phyloP scores from a whole-genome alignment of 2,329 filamentous ascomycete species.

The Raffaelea arxii region DNA sequence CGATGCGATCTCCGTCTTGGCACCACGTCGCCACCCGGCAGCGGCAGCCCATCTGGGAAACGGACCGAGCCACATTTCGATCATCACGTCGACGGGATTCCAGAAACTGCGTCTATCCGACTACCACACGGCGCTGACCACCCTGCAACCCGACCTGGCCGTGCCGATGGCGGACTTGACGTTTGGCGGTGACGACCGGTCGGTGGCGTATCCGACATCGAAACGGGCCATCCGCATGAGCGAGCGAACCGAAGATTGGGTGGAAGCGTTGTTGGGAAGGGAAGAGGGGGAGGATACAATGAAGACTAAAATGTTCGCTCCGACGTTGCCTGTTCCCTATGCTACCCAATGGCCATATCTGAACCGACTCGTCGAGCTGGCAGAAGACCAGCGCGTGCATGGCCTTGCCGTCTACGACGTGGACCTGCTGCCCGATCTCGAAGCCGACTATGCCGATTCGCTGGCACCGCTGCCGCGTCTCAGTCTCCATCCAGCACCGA shows the following conservation, averaged over 20 bases:
- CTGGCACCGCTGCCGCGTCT: slow-evolving; percentile 61
- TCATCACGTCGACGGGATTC: slow-evolving; percentile 85
- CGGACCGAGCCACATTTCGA: slow-evolving; percentile 58
- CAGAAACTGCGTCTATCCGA: slow-evolving; percentile 56
- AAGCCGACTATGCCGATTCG: slow-evolving; percentile 33
- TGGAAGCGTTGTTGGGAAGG: slow-evolving; percentile 32
- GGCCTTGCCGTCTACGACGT: slow-evolving; percentile 73
- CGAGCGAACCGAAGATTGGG: slow-evolving; percentile 76
- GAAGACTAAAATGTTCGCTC: slow-evolving; percentile 42
- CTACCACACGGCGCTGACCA: slow-evolving; percentile 55
- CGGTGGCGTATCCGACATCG: slow-evolving; percentile 30
- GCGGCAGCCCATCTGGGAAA: slow-evolving; percentile 64
- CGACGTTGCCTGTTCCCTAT: slow-evolving; percentile 65
- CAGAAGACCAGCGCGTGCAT: slow-evolving; percentile 31
- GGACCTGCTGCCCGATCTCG: slow-evolving; percentile 58
- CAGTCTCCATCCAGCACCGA: slow-evolving; percentile 58
- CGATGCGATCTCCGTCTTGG: slow-evolving; percentile 59
- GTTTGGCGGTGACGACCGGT: slow-evolving; percentile 19
- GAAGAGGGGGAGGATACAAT: too few species aligned
- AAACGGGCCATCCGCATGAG: slow-evolving; percentile 78
- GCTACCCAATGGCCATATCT: slow-evolving; percentile 74
- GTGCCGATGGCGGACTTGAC: slow-evolving; percentile 68
- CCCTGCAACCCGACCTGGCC: slow-evolving; percentile 70
- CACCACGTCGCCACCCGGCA: slow-evolving; percentile 66
- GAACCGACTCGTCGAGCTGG: slow-evolving; percentile 49